Percentiles rank a stretch among this genome's conserved stretches.
phyloP scores from a whole-genome alignment of 176 grass and related monocot species.

The Zizania latifolia region DNA sequence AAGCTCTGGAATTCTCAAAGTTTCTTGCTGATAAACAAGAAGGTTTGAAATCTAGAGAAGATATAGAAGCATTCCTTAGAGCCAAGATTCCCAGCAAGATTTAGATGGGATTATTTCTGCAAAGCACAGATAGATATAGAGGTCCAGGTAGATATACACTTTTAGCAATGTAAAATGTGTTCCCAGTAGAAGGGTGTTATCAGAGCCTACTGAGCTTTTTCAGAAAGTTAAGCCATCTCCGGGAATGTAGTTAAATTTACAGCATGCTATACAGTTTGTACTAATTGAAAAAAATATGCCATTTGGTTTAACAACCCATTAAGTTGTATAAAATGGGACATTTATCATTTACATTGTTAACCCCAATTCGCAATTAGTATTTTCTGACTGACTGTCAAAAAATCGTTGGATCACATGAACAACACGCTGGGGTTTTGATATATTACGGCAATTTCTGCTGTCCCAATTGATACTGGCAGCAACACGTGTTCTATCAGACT shows the following conservation, averaged over 20 bases:
- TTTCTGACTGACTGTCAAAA: neutral
- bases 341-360: neutral
- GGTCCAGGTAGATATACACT: neutral
- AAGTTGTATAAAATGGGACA: neutral
- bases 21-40: constrained; percentile 59
- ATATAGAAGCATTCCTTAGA: constrained; percentile 39
- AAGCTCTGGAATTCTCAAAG: constrained; percentile 57
- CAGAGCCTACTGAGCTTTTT: neutral
- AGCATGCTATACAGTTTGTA: neutral
- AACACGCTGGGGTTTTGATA: neutral
- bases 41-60: constrained; percentile 27
- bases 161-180: neutral
- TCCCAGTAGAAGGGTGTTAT: neutral
- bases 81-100: constrained; percentile 65
- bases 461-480: neutral
- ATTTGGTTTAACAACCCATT: neutral
- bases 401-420: neutral
- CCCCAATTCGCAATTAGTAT: neutral
- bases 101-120: constrained; percentile 21
- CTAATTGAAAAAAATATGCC: neutral
- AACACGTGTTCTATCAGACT: neutral
- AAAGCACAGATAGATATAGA: neutral
- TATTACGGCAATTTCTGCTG: neutral
- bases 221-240: neutral
- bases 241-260: neutral